Evolutionary conservation across 163 green algal species (phyloP).

Genomic region (Chloromonas sp.): DNA sequence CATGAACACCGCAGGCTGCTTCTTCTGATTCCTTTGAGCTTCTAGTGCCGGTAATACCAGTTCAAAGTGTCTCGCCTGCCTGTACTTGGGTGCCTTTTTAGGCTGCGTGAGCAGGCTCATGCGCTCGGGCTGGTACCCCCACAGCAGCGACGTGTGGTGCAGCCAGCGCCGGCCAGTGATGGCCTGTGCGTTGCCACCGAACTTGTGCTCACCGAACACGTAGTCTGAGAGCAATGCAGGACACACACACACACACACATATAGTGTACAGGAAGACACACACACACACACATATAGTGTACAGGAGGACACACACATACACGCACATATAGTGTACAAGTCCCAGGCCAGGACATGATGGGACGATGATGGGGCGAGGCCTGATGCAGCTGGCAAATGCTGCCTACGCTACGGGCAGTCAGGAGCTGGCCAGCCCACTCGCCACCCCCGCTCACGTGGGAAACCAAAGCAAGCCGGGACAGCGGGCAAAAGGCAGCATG

Average conservation of each 20-base stretch:
- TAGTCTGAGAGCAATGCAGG: constrained; percentile 70
- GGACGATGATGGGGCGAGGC: no score
- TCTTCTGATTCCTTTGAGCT: no score
- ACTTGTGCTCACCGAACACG: constrained; percentile 81
- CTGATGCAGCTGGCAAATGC: no score
- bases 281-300: not conserved
- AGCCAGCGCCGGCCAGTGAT: constrained; percentile 88
- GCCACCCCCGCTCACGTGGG: no score
- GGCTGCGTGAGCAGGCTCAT: constrained; percentile 83
- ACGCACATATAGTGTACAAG: no score
- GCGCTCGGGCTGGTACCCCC: constrained; percentile 65
- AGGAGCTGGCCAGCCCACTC: no score
- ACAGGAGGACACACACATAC: not conserved
- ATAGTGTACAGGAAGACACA: not conserved
- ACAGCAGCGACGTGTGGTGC: constrained; percentile 98
- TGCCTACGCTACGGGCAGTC: no score
- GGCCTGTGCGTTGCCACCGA: constrained; percentile 96
- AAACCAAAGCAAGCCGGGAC: no score
- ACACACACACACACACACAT: no score
- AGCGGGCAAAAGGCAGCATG: no score
- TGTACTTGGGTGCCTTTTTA: constrained; percentile 67
- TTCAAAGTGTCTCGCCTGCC: constrained; percentile 33
- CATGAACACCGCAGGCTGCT: not conserved
- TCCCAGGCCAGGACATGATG: no score
- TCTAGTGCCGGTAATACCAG: no score